Conservation (phyloP, 164 flowering plant species). For the Amborella trichopoda region DNA sequence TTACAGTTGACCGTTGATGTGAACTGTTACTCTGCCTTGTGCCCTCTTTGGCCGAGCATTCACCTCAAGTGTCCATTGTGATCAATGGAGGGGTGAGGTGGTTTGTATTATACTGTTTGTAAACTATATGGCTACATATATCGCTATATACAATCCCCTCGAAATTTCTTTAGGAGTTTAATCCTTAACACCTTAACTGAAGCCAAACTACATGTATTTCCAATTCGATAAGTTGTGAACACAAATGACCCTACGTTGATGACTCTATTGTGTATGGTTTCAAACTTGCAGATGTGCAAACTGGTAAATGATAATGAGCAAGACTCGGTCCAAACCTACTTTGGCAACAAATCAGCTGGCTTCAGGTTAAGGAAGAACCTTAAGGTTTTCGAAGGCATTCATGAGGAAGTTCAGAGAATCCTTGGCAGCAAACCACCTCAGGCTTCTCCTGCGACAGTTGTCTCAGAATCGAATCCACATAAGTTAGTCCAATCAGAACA, state of each 20-base stretch:
- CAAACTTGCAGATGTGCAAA: slow-evolving; percentile 42
- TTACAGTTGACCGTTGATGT: too few relatives aligned
- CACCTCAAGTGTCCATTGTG: too few relatives aligned
- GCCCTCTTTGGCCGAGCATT: too few relatives aligned
- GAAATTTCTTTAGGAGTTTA: not conserved
- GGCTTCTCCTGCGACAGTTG: too few relatives aligned
- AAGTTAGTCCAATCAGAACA: too few relatives aligned
- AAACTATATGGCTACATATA: not conserved
- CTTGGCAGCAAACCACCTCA: slow-evolving; percentile 19
- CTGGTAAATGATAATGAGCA: slow-evolving; percentile 23
- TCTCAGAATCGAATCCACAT: too few relatives aligned
- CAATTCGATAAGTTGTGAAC: too few relatives aligned
- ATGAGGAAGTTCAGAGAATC: slow-evolving; percentile 22
- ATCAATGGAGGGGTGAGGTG: too few relatives aligned
- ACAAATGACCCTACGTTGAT: not conserved
- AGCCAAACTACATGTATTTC: too few relatives aligned
- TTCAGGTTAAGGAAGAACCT: slow-evolving; percentile 23
- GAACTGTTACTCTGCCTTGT: too few relatives aligned
- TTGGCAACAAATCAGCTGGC: slow-evolving; percentile 20
- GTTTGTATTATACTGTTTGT: not conserved
- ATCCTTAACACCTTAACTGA: too few relatives aligned
- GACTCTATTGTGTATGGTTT: not conserved
- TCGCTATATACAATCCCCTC: not conserved
- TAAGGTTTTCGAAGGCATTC: slow-evolving; percentile 21
- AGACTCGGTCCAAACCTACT: slow-evolving; percentile 26